phyloP scores from a whole-genome alignment of 2,329 filamentous ascomycete species.

The Corynespora cassiicola region DNA sequence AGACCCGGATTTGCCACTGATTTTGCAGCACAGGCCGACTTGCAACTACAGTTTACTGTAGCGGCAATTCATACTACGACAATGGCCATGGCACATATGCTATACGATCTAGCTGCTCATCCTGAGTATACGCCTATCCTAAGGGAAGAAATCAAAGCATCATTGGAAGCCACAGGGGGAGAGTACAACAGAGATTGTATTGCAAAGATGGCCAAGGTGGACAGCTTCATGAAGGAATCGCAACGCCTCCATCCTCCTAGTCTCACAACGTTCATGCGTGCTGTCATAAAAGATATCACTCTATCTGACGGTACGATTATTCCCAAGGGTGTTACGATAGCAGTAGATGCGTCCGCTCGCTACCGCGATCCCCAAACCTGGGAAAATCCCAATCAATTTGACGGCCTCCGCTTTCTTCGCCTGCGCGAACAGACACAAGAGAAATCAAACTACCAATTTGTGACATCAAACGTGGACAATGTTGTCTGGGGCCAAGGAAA shows the following conservation, averaged over 20 bases:
- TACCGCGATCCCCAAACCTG: not conserved
- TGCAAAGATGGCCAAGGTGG: too few species aligned
- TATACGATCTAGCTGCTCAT: slow-evolving; percentile 8
- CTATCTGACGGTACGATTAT: slow-evolving; percentile 11
- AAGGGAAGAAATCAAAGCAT: slow-evolving; percentile 42
- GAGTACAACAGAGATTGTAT: too few species aligned
- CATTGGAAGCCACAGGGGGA: too few species aligned
- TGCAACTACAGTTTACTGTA: slow-evolving; percentile 7
- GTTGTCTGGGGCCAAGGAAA: slow-evolving; percentile 1
- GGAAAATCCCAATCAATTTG: slow-evolving; percentile 6
- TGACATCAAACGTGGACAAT: not conserved
- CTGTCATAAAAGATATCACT: slow-evolving; percentile 3
- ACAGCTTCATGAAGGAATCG: slow-evolving; percentile 14
- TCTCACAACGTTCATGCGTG: slow-evolving; percentile 4
- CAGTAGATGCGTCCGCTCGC: not conserved
- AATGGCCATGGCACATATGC: slow-evolving; percentile 7
- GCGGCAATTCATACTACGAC: slow-evolving; percentile 20
- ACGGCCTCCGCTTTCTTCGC: slow-evolving; percentile 3
- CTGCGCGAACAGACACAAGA: not conserved
- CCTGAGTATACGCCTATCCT: slow-evolving; percentile 47
- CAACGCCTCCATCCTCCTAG: slow-evolving; percentile 5
- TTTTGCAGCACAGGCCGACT: slow-evolving; percentile 1
- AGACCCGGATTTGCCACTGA: too few species aligned
- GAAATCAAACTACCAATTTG: not conserved
- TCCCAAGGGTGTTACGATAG: slow-evolving; percentile 5